A percentile compares a stretch with the other conserved stretches of the same genome.
Evolutionary conservation across 495 filamentous ascomycete species (phyloP).

Genomic region (Xylaria curta): DNA sequence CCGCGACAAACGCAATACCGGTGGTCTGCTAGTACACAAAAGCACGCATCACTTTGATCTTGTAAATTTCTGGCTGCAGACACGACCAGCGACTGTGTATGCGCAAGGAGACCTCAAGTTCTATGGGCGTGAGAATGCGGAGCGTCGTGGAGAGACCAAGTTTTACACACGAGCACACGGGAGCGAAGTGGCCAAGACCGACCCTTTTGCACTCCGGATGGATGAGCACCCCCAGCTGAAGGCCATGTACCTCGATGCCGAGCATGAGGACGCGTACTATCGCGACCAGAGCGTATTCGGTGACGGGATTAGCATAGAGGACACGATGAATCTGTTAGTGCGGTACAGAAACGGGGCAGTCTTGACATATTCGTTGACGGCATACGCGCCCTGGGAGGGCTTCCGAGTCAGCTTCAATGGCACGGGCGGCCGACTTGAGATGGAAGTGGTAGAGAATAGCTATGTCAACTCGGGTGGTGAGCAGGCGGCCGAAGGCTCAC

Average conservation of each 20-base stretch:
- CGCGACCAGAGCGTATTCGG: conserved; percentile 65
- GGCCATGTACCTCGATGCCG: conserved; percentile 62
- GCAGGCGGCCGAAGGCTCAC: conserved; percentile 50
- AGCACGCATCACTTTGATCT: conserved; percentile 60
- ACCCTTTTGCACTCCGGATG: conserved; percentile 60
- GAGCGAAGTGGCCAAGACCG: conserved; percentile 41
- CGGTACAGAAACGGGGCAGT: conserved; percentile 60
- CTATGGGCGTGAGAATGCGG: conserved; percentile 55
- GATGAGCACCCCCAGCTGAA: conserved; percentile 57
- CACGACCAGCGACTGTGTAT: conserved; percentile 51
- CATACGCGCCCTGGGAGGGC: conserved; percentile 58
- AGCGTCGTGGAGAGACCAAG: conserved; percentile 45
- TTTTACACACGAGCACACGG: conserved; percentile 50
- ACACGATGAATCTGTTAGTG: conserved; percentile 65
- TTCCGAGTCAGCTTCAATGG: conserved; percentile 56
- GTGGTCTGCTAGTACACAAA: conserved; percentile 60
- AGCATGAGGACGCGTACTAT: conserved; percentile 65
- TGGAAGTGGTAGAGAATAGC: conserved; percentile 57
- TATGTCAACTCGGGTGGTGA: conserved; percentile 57
- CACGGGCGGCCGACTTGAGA: conserved; percentile 51
- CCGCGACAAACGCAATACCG: conserved; percentile 63
- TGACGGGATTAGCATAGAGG: conserved; percentile 66
- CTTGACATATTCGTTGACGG: conserved; percentile 54
- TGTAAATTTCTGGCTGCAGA: conserved; percentile 58
- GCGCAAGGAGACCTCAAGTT: conserved; percentile 56